phyloP scores from a whole-genome alignment of 2,329 filamentous ascomycete genomes.

The Botryotinia convoluta region DNA sequence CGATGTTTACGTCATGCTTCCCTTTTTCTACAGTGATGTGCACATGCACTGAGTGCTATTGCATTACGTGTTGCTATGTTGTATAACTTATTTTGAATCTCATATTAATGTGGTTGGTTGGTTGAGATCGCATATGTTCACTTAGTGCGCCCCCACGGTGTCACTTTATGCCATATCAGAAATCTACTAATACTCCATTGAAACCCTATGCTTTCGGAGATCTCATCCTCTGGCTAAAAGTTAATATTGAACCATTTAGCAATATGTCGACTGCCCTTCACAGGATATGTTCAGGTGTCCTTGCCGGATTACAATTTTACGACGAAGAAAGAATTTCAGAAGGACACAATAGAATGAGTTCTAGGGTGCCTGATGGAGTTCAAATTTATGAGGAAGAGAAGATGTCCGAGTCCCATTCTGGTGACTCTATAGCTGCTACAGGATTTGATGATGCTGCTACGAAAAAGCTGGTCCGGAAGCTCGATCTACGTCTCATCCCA shows the following conservation, averaged over 20 bases:
- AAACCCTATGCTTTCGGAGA: not conserved
- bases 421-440: not conserved
- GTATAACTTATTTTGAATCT: not conserved
- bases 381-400: slow-evolving; percentile 3
- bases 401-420: not conserved
- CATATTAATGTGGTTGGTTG: not conserved
- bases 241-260: not conserved
- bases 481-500: slow-evolving; percentile 34
- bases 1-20: not conserved
- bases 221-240: not conserved
- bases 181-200: not conserved
- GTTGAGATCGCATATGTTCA: not conserved
- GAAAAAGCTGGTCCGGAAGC: slow-evolving; percentile 32
- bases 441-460: slow-evolving; percentile 26
- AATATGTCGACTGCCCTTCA: slow-evolving; percentile 1
- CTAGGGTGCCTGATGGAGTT: not conserved
- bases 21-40: not conserved
- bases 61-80: not conserved
- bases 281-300: not conserved
- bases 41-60: not conserved
- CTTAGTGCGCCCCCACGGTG: not conserved
- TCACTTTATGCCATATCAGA: not conserved
- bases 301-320: not conserved
- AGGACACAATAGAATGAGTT: not conserved
- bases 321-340: not conserved